Percentiles rank a stretch among this genome's conserved stretches.
Conservation (phyloP, 1,284 basidiomycete genomes). For the Boletus hoseneyae region DNA sequence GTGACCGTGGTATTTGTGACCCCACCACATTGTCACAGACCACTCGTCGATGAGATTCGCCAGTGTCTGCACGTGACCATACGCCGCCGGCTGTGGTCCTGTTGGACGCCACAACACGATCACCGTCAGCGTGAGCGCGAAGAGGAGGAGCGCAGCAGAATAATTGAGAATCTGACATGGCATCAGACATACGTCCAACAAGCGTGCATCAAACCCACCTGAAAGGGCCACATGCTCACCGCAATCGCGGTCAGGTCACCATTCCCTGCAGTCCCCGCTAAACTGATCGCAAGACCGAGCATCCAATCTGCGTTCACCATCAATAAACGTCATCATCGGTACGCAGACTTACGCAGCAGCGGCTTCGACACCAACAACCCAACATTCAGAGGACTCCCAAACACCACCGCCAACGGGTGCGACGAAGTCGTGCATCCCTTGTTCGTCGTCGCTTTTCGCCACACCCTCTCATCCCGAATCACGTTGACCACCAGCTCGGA, state of each 20-base stretch:
- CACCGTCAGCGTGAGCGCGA: slow-evolving; percentile 19
- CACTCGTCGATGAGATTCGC: slow-evolving; percentile 34
- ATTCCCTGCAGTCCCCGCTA: slow-evolving; percentile 13
- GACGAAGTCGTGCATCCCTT: slow-evolving; percentile 14
- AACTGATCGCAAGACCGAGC: slow-evolving; percentile 31
- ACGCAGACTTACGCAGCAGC: slow-evolving; percentile 24
- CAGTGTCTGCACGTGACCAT: slow-evolving; percentile 33
- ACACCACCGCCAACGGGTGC: slow-evolving; percentile 24
- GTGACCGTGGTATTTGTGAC: slow-evolving; percentile 20
- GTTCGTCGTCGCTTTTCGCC: slow-evolving; percentile 22
- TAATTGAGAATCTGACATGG: slow-evolving; percentile 29
- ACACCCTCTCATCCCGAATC: slow-evolving; percentile 27
- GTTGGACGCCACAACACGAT: slow-evolving; percentile 19
- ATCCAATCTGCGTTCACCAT: slow-evolving; percentile 28
- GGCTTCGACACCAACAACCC: slow-evolving; percentile 23
- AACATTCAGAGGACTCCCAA: slow-evolving; percentile 17
- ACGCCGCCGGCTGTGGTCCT: slow-evolving; percentile 31
- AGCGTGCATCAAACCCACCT: slow-evolving; percentile 18
- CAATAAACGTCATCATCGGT: not conserved
- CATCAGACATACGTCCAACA: not conserved
- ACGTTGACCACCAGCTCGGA: slow-evolving; percentile 31
- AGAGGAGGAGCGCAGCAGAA: slow-evolving; percentile 17
- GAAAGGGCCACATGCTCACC: slow-evolving; percentile 28
- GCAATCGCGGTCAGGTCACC: slow-evolving; percentile 18
- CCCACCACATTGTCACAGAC: slow-evolving; percentile 36